These are phyloP conservation scores for Lachancea nothofagi DNA, from an alignment of 805 yeast genomes.

Conservation along the genomic window DNA sequence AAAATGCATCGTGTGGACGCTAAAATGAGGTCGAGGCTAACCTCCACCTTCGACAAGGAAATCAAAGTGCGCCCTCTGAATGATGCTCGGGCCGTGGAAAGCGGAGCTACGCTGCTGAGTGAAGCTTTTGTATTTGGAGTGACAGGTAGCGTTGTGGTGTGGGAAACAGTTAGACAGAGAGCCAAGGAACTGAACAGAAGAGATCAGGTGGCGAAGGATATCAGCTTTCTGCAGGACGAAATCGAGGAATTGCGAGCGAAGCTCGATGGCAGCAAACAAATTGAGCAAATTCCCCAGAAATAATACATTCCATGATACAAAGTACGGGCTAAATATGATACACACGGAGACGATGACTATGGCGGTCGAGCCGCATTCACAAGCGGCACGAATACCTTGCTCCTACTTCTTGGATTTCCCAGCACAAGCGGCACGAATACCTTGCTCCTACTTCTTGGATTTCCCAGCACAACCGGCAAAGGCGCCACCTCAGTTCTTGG, in stretches of 20 bases:
- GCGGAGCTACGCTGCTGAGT: constrained; percentile 73
- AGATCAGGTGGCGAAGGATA: constrained; percentile 68
- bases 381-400: no score
- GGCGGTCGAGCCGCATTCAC: no score
- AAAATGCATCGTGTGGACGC: constrained; percentile 61
- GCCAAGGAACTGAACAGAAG: constrained; percentile 57
- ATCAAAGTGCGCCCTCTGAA: constrained; percentile 66
- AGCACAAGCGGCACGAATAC: no score
- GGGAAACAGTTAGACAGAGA: constrained; percentile 63
- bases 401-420: no score
- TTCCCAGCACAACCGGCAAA: no score
- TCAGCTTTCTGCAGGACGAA: constrained; percentile 62
- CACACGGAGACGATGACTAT: no score
- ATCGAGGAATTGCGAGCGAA: constrained; percentile 46
- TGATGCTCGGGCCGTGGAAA: constrained; percentile 75
- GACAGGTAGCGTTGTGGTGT: constrained; percentile 70
- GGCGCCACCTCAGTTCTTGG: constrained; percentile 13
- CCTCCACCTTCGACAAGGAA: constrained; percentile 31
- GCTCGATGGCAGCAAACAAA: background rate
- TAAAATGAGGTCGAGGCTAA: constrained; percentile 50
- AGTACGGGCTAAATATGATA: constrained; percentile 6
- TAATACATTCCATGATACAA: constrained; percentile 8
- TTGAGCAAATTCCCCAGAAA: constrained; percentile 1
- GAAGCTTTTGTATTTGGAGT: constrained; percentile 74
- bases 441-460: no score